Percentiles rank a stretch among this genome's conserved stretches.
Conservation (phyloP, 23 red algal genomes). For the Gracilaria domingensis region DNA sequence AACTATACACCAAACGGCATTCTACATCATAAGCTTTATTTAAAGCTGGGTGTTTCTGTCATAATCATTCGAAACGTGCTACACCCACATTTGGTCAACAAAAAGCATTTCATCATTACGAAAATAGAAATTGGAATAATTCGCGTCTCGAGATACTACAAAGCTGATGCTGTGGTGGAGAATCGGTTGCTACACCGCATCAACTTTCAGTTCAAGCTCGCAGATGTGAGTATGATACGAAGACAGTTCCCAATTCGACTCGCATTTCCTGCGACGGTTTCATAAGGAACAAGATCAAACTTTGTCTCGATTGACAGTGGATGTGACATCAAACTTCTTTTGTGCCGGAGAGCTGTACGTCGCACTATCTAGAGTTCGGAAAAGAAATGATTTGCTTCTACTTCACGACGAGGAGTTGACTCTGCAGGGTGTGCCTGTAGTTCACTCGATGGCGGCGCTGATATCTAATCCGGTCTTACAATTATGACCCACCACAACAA, state of each 20-base stretch:
- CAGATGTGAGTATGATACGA: too few species aligned
- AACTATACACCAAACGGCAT: constrained; percentile 28
- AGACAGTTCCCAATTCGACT: too few species aligned
- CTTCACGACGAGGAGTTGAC: constrained; percentile 25
- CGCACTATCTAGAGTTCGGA: constrained; percentile 11
- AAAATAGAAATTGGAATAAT: neutral
- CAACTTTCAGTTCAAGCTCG: too few species aligned
- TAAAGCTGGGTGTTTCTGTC: constrained; percentile 23
- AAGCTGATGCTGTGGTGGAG: too few species aligned
- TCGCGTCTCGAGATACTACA: neutral
- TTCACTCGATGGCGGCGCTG: neutral
- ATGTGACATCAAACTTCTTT: constrained; percentile 3
- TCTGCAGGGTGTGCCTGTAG: neutral
- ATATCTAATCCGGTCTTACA: neutral
- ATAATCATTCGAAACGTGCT: constrained; percentile 23
- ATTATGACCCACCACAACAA: too few species aligned
- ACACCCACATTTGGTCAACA: constrained; percentile 28
- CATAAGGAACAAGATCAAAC: constrained; percentile 40
- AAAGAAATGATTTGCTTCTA: constrained; percentile 3
- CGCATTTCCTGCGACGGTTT: constrained; percentile 20
- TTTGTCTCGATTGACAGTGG: constrained; percentile 3
- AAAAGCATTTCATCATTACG: neutral
- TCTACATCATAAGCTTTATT: constrained; percentile 11
- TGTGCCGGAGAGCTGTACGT: constrained; percentile 35
- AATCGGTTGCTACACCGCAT: too few species aligned